A percentile compares a stretch with the other conserved stretches of the same genome.
Conservation (phyloP, 768 basidiomycete species). For the Boletus rufocinnamomeus region DNA sequence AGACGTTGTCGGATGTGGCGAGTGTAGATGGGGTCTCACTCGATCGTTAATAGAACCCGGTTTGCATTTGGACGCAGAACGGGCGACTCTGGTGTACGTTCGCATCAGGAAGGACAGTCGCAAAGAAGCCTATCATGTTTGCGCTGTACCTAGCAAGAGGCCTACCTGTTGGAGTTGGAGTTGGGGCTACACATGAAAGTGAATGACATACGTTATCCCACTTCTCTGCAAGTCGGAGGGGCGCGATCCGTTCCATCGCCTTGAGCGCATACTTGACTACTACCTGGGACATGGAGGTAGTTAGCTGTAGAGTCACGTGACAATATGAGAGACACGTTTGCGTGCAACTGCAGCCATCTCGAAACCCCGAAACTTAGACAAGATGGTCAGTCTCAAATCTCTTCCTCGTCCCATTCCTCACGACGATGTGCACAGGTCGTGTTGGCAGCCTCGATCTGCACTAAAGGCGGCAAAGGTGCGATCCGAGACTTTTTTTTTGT, state of each 20-base stretch:
- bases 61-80: slow-evolving; percentile 46
- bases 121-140: slow-evolving; percentile 3
- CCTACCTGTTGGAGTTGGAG: slow-evolving; percentile 54
- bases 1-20: slow-evolving; percentile 5
- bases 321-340: slow-evolving; percentile 15
- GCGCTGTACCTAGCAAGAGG: slow-evolving; percentile 61
- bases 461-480: slow-evolving; percentile 89
- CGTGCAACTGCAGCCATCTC: background rate
- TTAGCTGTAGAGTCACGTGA: slow-evolving; percentile 20
- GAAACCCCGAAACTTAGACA: background rate
- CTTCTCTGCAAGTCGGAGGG: slow-evolving; percentile 78
- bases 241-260: slow-evolving; percentile 85
- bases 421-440: slow-evolving; percentile 61
- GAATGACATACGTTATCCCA: slow-evolving; percentile 87
- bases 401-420: slow-evolving; percentile 1
- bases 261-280: slow-evolving; percentile 51
- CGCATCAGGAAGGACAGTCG: slow-evolving; percentile 5
- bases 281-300: slow-evolving; percentile 13
- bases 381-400: slow-evolving; percentile 23
- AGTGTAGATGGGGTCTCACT: slow-evolving; percentile 44
- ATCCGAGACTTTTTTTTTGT: slow-evolving; percentile 14
- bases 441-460: slow-evolving; percentile 92
- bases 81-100: slow-evolving; percentile 50
- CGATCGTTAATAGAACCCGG: slow-evolving; percentile 67
- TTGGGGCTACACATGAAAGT: slow-evolving; percentile 7